Evolutionary conservation across 371 early-diverging fungal species (phyloP).

Genomic region (Circinella minor): DNA sequence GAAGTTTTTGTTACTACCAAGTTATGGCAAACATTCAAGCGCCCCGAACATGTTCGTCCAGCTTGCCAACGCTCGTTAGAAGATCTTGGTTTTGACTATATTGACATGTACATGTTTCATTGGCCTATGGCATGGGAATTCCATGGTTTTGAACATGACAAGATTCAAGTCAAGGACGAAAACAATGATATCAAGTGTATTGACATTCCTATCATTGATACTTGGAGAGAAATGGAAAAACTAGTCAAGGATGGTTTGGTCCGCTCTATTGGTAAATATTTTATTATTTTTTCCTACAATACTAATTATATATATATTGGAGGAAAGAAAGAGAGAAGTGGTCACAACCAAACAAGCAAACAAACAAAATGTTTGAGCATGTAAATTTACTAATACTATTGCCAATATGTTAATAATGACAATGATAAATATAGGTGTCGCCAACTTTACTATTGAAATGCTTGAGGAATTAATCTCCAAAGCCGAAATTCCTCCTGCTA

Average conservation of each 20-base stretch:
- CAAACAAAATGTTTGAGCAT: too few relatives aligned
- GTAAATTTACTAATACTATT: too few relatives aligned
- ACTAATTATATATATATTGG: not conserved
- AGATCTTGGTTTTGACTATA: constrained; percentile 78
- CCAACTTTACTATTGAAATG: constrained; percentile 70
- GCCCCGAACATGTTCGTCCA: constrained; percentile 53
- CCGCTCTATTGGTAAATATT: constrained; percentile 42
- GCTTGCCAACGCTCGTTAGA: constrained; percentile 64
- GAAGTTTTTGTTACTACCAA: constrained; percentile 65
- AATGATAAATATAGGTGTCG: constrained; percentile 47
- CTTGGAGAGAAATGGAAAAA: constrained; percentile 83
- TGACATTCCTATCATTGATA: constrained; percentile 57
- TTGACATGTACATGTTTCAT: constrained; percentile 90
- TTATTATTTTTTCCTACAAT: not conserved
- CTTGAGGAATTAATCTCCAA: constrained; percentile 68
- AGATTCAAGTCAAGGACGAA: constrained; percentile 24
- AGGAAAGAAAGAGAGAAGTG: too few relatives aligned
- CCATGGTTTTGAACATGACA: constrained; percentile 33
- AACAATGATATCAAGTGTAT: constrained; percentile 37
- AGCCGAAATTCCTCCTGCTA: constrained; percentile 80
- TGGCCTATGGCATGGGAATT: constrained; percentile 48
- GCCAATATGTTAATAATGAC: not conserved
- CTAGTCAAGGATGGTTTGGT: constrained; percentile 60
- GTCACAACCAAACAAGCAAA: too few relatives aligned
- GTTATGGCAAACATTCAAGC: constrained; percentile 79